These are phyloP conservation scores for Globisporangium nodosum DNA, from an alignment of 352 stramenopile species.

Conservation along the genomic window DNA sequence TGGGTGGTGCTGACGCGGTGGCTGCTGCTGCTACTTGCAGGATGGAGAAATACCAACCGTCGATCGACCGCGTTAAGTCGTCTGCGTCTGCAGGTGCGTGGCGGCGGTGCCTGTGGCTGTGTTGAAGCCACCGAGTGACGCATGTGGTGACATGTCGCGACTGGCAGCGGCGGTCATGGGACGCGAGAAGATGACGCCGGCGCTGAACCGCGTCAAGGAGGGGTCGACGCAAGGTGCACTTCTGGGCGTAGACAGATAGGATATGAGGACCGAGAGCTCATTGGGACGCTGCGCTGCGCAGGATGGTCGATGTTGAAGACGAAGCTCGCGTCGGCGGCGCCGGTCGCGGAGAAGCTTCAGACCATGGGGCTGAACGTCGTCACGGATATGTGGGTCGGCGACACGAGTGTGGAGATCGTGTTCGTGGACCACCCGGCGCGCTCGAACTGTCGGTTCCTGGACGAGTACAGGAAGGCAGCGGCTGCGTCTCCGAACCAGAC, in stretches of 20 bases:
- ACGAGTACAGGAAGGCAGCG: slow-evolving; percentile 41
- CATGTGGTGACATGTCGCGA: background rate
- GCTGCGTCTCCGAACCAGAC: slow-evolving; percentile 17
- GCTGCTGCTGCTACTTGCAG: slow-evolving; percentile 14
- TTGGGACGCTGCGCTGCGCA: background rate
- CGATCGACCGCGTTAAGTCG: slow-evolving; percentile 65
- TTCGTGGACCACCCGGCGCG: slow-evolving; percentile 37
- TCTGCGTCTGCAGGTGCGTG: slow-evolving; percentile 54
- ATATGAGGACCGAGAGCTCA: background rate
- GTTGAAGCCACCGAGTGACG: no score
- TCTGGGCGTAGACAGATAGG: no score
- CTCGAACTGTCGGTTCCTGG: slow-evolving; percentile 41
- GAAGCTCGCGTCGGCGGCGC: slow-evolving; percentile 58
- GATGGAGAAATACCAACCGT: slow-evolving; percentile 69
- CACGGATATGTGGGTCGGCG: slow-evolving; percentile 57
- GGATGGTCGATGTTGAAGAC: slow-evolving; percentile 78
- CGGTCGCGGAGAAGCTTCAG: slow-evolving; percentile 71
- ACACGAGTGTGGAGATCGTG: slow-evolving; percentile 48
- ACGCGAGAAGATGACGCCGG: slow-evolving; percentile 39
- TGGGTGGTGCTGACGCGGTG: background rate
- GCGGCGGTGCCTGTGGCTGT: background rate
- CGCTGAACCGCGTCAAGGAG: slow-evolving; percentile 56
- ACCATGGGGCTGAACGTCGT: slow-evolving; percentile 68
- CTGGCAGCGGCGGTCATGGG: slow-evolving; percentile 33
- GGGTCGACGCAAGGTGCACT: slow-evolving; percentile 51